phyloP scores from a whole-genome alignment of 176 grass and related monocot species.

The Pontederia crassipes region DNA sequence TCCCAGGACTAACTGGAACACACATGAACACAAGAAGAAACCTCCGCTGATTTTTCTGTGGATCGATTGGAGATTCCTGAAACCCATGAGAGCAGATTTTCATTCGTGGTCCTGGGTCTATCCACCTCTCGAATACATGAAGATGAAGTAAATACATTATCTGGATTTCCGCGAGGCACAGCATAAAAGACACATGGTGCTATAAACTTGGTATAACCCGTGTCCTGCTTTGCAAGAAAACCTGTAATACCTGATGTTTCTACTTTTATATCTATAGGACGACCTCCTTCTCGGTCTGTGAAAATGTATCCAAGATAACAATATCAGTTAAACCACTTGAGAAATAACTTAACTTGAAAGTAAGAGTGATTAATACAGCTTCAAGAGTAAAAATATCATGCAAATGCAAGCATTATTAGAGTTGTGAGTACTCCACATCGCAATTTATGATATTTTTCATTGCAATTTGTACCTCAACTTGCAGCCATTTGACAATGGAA shows the following conservation, averaged over 20 bases:
- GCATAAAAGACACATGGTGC: conserved; percentile 42
- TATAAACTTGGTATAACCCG: conserved; percentile 35
- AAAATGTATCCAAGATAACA: conserved; percentile 14
- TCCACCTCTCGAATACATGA: background rate
- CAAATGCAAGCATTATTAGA: too few species aligned
- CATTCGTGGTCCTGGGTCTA: background rate
- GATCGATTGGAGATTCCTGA: conserved; percentile 21
- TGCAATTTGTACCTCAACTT: too few species aligned
- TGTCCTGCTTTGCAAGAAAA: conserved; percentile 31
- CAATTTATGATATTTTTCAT: too few species aligned
- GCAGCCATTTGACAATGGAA: too few species aligned
- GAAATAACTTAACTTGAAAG: background rate
- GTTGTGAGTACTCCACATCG: too few species aligned
- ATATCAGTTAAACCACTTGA: background rate
- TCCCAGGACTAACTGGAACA: conserved; percentile 57
- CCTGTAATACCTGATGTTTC: conserved; percentile 31
- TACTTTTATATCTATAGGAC: conserved; percentile 54
- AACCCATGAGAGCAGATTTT: background rate
- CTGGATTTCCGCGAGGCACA: background rate
- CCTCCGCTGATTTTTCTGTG: conserved; percentile 14
- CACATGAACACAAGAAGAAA: conserved; percentile 59
- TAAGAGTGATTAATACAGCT: background rate
- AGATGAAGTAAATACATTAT: background rate
- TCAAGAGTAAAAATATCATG: too few species aligned
- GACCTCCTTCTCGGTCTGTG: conserved; percentile 75